Base-by-base conservation (phyloP, 2,329 filamentous ascomycete species). In the Chrysosporium keratinophilum region DNA sequence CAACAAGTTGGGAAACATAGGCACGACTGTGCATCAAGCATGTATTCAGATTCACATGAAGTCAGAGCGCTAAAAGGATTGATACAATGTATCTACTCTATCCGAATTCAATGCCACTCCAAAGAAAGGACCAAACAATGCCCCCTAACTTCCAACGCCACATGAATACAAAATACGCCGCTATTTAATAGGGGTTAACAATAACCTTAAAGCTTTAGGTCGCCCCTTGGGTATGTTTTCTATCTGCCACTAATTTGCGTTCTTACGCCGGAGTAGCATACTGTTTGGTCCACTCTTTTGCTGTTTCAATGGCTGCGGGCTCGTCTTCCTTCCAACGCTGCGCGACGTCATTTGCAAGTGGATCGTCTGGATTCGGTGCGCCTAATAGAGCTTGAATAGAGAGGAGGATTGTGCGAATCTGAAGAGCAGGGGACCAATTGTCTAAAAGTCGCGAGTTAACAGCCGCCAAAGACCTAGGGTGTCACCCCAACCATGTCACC, bases 321-420 rank as follows among this genome's bases (percentile, higher is more conserved):
- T 97, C 88, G 65, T 98, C 84, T 65, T 97, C 89, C 76, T 97
- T 96, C 93, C 93, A 98, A 67, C 85, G 84, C 76, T 97, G 94
- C 35, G 93, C 93, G 41, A 98, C 93, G 61, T 98, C 91, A 67
- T 95, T 94, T 48, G 93, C 94, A 41, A 98, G 81, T n/a, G 93
- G 94, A 67, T 98, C 93, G 65, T 98, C 93, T 31, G 94, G 93
- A 72, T 98, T 98, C 12, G 93, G 93, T 5, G 93, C 91, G 43
- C 93, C 93, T 12, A 98, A 83, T 20, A 98, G 80, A 49, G 93
- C 93, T 72, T 98, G 94, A 68, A 98, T 98, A 9, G 91, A 97
- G 52, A 98, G 83, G n/a, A 98, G 82, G 61, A 98, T 98, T 5
- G 93, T 98, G 59, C 93, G 85, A 68, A 98, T 98, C 72, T 98